Conservation (phyloP, 345 rosid species). For the Theobroma cacao region DNA sequence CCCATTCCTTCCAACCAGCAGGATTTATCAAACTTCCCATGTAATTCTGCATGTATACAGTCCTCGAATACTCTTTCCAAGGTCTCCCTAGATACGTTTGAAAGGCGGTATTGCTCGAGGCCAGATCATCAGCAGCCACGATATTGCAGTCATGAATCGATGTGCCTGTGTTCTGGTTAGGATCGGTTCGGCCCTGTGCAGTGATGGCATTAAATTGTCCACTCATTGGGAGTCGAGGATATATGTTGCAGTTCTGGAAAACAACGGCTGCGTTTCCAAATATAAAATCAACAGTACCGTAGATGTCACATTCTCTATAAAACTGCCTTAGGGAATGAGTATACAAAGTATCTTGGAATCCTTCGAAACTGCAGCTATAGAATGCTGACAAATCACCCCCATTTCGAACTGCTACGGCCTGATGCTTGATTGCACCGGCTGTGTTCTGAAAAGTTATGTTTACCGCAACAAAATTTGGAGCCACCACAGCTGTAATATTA, state of each 20-base stretch:
- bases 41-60: slow-evolving; percentile 56
- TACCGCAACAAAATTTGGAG: slow-evolving; percentile 77
- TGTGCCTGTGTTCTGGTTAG: slow-evolving; percentile 82
- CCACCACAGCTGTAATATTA: slow-evolving; percentile 56
- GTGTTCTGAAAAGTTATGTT: slow-evolving; percentile 82
- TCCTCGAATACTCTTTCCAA: slow-evolving; percentile 83
- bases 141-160: slow-evolving; percentile 67
- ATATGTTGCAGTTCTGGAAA: slow-evolving; percentile 69
- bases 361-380: slow-evolving; percentile 85
- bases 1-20: slow-evolving; percentile 77
- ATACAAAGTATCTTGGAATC: slow-evolving; percentile 82
- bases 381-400: slow-evolving; percentile 79
- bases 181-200: slow-evolving; percentile 79
- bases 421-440: slow-evolving; percentile 82
- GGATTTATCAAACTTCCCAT: slow-evolving; percentile 54
- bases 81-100: slow-evolving; percentile 77
- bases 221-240: slow-evolving; percentile 62
- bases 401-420: slow-evolving; percentile 74
- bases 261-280: slow-evolving; percentile 92
- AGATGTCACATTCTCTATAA: slow-evolving; percentile 82
- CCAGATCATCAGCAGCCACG: slow-evolving; percentile 60
- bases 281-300: slow-evolving; percentile 88
- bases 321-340: slow-evolving; percentile 76
- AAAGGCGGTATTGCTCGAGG: slow-evolving; percentile 39
- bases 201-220: slow-evolving; percentile 90